Evolutionary conservation across 176 grass and related monocot genomes (phyloP).

Genomic region (Paspalum notatum): DNA sequence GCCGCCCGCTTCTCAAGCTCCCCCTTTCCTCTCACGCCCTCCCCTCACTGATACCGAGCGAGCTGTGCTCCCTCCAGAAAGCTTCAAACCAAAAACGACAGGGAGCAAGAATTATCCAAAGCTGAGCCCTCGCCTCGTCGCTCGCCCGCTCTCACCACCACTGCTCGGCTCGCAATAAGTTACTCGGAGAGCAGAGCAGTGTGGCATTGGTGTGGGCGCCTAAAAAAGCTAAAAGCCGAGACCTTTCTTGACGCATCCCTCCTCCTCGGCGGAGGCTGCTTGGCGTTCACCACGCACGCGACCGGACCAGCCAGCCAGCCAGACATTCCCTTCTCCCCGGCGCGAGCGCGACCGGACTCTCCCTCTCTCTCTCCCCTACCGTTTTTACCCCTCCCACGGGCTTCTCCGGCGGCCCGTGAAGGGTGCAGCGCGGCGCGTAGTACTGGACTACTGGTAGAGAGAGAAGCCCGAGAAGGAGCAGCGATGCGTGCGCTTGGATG

Average conservation of each 20-base stretch:
- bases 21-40: neutral
- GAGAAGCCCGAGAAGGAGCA: conserved; percentile 44
- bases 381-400: conserved; percentile 8
- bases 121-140: neutral
- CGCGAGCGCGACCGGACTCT: neutral
- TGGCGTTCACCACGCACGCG: conserved; percentile 25
- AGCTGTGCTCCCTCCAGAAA: neutral
- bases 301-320: conserved; percentile 19
- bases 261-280: neutral
- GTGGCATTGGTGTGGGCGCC: conserved; percentile 40
- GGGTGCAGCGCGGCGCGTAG: conserved; percentile 35
- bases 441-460: conserved; percentile 5
- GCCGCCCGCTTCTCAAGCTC: neutral
- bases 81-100: conserved; percentile 48
- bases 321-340: conserved; percentile 42
- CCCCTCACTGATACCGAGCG: neutral
- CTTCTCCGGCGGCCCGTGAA: too few species aligned
- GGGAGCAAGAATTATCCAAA: conserved; percentile 21
- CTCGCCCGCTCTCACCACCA: neutral
- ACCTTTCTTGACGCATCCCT: conserved; percentile 28
- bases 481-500: conserved; percentile 7
- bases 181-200: conserved; percentile 39
- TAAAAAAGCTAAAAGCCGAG: conserved; percentile 40
- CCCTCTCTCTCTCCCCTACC: neutral
- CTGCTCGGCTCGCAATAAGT: conserved; percentile 25